Conservation (phyloP, 495 filamentous ascomycete genomes). For the Neurospora pannonica region DNA sequence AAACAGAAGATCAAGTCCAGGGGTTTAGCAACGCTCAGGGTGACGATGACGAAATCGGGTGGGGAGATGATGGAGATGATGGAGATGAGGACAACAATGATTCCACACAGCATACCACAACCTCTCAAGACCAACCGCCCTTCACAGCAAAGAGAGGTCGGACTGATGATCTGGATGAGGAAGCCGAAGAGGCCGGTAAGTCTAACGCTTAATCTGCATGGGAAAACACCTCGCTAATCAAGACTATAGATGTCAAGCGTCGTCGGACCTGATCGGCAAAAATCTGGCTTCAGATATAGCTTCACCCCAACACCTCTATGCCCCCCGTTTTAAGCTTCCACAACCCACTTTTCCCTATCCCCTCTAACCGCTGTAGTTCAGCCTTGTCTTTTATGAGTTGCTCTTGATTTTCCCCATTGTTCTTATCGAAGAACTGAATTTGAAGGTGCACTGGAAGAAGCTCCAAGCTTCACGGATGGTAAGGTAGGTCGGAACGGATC, state of each 20-base stretch:
- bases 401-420: not conserved
- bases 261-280: slow-evolving; percentile 33
- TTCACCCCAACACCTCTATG: not conserved
- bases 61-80: slow-evolving; percentile 30
- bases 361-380: not conserved
- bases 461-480: not conserved
- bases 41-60: slow-evolving; percentile 36
- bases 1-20: slow-evolving; percentile 4
- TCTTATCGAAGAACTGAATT: not conserved
- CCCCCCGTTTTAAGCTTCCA: not conserved
- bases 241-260: slow-evolving; percentile 37
- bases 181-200: slow-evolving; percentile 34
- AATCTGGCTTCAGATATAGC: not conserved
- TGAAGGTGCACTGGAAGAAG: not conserved
- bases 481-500: not conserved
- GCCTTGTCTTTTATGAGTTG: not conserved
- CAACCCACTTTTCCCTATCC: not conserved
- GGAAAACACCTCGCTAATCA: slow-evolving; percentile 16
- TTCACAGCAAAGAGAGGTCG: slow-evolving; percentile 18
- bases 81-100: slow-evolving; percentile 20
- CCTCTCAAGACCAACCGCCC: slow-evolving; percentile 4
- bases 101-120: slow-evolving; percentile 1
- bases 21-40: slow-evolving; percentile 1
- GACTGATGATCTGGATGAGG: slow-evolving; percentile 21
- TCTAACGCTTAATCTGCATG: not conserved